A percentile compares a stretch with the other conserved stretches of the same genome.
Conservation (phyloP, 495 filamentous ascomycete genomes). For the Filosporella fistucella region DNA sequence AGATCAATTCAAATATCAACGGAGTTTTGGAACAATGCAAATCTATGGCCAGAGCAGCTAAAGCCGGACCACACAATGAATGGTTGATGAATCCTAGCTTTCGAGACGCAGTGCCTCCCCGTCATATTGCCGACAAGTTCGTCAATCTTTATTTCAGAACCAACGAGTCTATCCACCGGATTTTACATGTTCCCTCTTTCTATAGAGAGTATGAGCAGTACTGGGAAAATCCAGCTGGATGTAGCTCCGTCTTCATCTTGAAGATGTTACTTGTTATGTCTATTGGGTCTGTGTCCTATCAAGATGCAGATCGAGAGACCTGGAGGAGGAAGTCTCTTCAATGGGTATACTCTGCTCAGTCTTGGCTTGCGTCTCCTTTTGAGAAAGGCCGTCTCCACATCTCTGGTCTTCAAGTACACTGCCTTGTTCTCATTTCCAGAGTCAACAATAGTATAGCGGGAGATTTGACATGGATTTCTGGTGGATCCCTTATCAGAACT, state of each 20-base stretch:
- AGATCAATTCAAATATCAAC: neutral
- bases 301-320: constrained; percentile 32
- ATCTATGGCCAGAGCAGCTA: constrained; percentile 19
- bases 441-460: constrained; percentile 50
- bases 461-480: constrained; percentile 55
- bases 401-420: constrained; percentile 50
- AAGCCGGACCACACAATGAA: constrained; percentile 19
- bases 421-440: constrained; percentile 55
- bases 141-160: constrained; percentile 42
- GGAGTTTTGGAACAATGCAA: constrained; percentile 20
- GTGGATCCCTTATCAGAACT: constrained; percentile 50
- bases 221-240: constrained; percentile 26
- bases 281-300: constrained; percentile 53
- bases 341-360: constrained; percentile 61
- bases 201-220: constrained; percentile 34
- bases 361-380: constrained; percentile 52
- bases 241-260: constrained; percentile 41
- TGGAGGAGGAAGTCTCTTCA: constrained; percentile 46
- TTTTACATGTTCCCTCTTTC: constrained; percentile 55
- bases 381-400: constrained; percentile 52
- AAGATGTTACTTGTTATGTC: constrained; percentile 63
- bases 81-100: constrained; percentile 10
- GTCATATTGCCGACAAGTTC: constrained; percentile 40
- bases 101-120: constrained; percentile 34
- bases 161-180: constrained; percentile 42